A percentile compares a stretch with the other conserved stretches of the same genome.
phyloP scores from a whole-genome alignment of 2,329 filamentous ascomycete species.

The Penicillium expansum region DNA sequence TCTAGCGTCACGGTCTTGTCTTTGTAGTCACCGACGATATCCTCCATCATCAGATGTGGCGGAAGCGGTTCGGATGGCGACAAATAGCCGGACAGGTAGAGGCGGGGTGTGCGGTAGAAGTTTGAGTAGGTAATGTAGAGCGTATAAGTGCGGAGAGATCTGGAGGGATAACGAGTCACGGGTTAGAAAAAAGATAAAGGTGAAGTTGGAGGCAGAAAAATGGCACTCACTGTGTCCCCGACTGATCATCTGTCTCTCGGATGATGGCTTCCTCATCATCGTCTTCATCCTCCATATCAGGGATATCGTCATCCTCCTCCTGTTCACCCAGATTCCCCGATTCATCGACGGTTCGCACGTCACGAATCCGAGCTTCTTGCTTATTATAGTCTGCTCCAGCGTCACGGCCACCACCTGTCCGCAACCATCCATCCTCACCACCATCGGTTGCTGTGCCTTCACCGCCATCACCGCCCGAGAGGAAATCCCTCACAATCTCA shows the following conservation, averaged over 20 bases:
- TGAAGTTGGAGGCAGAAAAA: background rate
- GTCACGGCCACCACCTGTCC: constrained; percentile 70
- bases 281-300: constrained; percentile 97
- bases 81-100: constrained; percentile 90
- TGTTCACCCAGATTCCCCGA: constrained; percentile 79
- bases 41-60: constrained; percentile 88
- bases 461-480: constrained; percentile 50
- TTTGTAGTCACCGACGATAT: constrained; percentile 94
- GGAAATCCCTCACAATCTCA: constrained; percentile 76
- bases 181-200: constrained; percentile 3
- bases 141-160: constrained; percentile 86
- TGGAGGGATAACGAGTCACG: constrained; percentile 37
- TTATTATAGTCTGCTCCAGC: constrained; percentile 53
- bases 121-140: constrained; percentile 98
- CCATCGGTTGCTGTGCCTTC: constrained; percentile 66
- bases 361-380: constrained; percentile 71
- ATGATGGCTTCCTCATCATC: constrained; percentile 96
- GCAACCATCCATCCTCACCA: constrained; percentile 86
- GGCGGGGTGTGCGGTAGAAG: constrained; percentile 91
- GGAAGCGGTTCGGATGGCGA: constrained; percentile 75
- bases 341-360: constrained; percentile 86
- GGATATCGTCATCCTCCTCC: constrained; percentile 71
- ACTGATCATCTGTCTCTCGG: constrained; percentile 59
- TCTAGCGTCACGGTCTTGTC: constrained; percentile 98
- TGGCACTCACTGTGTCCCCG: constrained; percentile 54